These are phyloP conservation scores for Lentinula raphanica DNA, from an alignment of 768 basidiomycete species.

Conservation along the genomic window DNA sequence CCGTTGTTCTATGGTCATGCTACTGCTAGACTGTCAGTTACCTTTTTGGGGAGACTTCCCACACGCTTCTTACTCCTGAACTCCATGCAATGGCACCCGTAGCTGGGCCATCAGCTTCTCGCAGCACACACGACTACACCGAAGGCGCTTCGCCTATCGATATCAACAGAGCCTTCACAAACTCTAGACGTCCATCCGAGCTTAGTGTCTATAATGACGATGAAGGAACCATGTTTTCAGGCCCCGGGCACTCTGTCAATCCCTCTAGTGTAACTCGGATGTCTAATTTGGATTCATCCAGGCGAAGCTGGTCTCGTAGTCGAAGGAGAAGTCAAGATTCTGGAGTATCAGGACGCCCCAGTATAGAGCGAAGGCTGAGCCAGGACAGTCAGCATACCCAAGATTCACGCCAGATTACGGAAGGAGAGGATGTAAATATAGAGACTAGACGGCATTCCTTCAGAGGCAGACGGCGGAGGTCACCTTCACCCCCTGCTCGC, in stretches of 20 bases:
- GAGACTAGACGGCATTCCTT: conserved; percentile 14
- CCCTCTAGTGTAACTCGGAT: conserved; percentile 80
- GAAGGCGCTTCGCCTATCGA: conserved; percentile 80
- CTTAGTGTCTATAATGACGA: conserved; percentile 55
- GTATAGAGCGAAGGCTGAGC: conserved; percentile 39
- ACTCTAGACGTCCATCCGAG: conserved; percentile 51
- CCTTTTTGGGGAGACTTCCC: neutral
- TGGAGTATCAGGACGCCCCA: conserved; percentile 23
- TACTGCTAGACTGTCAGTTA: neutral
- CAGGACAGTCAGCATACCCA: conserved; percentile 42
- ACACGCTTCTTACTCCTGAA: neutral
- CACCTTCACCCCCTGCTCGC: conserved; percentile 32
- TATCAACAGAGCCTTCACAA: conserved; percentile 57
- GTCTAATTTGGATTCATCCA: conserved; percentile 52
- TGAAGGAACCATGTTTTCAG: conserved; percentile 71
- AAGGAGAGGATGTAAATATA: conserved; percentile 24
- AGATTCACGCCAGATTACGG: conserved; percentile 33
- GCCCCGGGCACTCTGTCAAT: conserved; percentile 63
- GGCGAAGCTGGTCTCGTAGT: conserved; percentile 48
- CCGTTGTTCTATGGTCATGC: too few species aligned
- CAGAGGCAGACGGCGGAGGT: conserved; percentile 27
- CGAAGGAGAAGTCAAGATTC: conserved; percentile 52
- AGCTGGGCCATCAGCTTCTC: conserved; percentile 26
- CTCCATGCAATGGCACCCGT: conserved; percentile 37
- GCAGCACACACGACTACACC: conserved; percentile 58